Conservation (phyloP, 805 yeast species). For the Ogataea trehalophila region DNA sequence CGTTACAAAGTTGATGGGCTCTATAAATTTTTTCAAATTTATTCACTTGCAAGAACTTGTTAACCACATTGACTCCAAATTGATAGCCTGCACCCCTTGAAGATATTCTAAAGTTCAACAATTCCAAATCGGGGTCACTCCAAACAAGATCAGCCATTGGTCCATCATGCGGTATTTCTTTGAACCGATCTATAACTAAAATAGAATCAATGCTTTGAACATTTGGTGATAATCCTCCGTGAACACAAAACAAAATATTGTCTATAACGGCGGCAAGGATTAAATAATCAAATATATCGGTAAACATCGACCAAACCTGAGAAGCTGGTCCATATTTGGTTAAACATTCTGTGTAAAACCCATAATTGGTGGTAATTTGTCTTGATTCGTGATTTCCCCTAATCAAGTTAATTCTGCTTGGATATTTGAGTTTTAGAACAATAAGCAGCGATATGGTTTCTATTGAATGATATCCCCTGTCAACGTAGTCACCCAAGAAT, state of each 20-base stretch:
- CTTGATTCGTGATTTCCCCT: slow-evolving; percentile 97
- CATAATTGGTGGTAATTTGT: slow-evolving; percentile 95
- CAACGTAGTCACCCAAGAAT: slow-evolving; percentile 94
- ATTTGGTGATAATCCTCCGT: slow-evolving; percentile 94
- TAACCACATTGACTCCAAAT: slow-evolving; percentile 87
- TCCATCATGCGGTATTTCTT: slow-evolving; percentile 97
- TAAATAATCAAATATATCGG: slow-evolving; percentile 89
- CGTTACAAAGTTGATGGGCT: slow-evolving; percentile 96
- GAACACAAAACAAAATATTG: slow-evolving; percentile 86
- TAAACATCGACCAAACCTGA: slow-evolving; percentile 82
- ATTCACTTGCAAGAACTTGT: slow-evolving; percentile 76
- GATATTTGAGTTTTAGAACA: slow-evolving; percentile 82
- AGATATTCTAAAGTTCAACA: slow-evolving; percentile 73
- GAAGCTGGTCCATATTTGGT: slow-evolving; percentile 75
- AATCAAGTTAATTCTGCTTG: slow-evolving; percentile 72
- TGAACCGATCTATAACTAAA: slow-evolving; percentile 81
- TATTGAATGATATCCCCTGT: slow-evolving; percentile 87
- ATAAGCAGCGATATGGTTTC: slow-evolving; percentile 86
- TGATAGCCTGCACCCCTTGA: slow-evolving; percentile 99
- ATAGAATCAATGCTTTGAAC: slow-evolving; percentile 93
- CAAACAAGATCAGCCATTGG: slow-evolving; percentile 99
- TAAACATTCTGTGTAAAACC: slow-evolving; percentile 92
- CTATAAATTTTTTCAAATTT: slow-evolving; percentile 75
- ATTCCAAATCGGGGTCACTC: slow-evolving; percentile 94
- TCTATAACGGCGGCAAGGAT: slow-evolving; percentile 89